A percentile compares a stretch with the other conserved stretches of the same genome.
These are phyloP conservation scores for Cutaneotrichosporon arboriforme DNA, from an alignment of 1,284 basidiomycete genomes.

Conservation along the genomic window DNA sequence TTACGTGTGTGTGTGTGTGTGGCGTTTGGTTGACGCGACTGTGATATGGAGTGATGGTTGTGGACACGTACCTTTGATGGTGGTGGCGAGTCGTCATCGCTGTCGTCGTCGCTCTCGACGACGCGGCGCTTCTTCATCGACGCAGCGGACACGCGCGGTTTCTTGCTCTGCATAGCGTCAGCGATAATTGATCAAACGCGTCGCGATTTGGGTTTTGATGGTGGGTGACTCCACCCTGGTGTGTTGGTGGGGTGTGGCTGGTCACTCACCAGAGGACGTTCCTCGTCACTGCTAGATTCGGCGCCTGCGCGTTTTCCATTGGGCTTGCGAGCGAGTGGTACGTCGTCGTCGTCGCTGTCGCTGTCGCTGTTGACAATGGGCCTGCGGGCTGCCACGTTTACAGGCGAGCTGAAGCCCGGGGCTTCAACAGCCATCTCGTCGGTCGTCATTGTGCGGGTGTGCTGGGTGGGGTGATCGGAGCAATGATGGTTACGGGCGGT, in stretches of 20 bases:
- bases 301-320: slow-evolving; percentile 27
- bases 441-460: background rate
- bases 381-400: slow-evolving; percentile 9
- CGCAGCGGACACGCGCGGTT: slow-evolving; percentile 17
- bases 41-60: background rate
- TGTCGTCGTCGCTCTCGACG: slow-evolving; percentile 32
- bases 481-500: no score
- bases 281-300: slow-evolving; percentile 34
- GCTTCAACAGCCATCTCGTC: slow-evolving; percentile 9
- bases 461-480: background rate
- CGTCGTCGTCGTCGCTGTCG: slow-evolving; percentile 17
- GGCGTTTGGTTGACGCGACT: no score
- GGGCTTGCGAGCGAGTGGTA: slow-evolving; percentile 16
- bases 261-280: slow-evolving; percentile 44
- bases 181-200: background rate
- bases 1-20: slow-evolving; percentile 12
- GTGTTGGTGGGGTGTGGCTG: background rate
- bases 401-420: slow-evolving; percentile 12
- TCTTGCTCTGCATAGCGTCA: slow-evolving; percentile 22
- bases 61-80: slow-evolving; percentile 18
- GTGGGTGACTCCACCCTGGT: background rate
- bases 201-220: background rate
- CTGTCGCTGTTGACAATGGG: slow-evolving; percentile 10
- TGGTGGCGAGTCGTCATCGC: slow-evolving; percentile 19
- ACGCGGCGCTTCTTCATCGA: slow-evolving; percentile 34